Base-by-base conservation (phyloP, 1,139 yeast genomes). In the Zhuliangozyma parablackwelliae region DNA sequence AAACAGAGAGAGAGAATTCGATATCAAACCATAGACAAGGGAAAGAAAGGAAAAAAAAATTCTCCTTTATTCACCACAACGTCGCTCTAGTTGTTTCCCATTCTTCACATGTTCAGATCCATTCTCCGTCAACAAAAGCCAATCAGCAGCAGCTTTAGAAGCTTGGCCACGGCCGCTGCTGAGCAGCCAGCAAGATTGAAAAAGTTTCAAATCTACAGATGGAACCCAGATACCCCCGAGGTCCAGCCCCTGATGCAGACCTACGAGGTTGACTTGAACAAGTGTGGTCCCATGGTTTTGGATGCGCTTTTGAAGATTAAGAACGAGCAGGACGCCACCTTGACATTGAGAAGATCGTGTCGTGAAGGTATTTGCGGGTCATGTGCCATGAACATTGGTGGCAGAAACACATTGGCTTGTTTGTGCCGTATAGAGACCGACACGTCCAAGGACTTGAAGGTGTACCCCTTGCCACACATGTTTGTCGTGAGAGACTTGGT, bases 281-380 rank as follows among this genome's bases (percentile, higher is more conserved):
- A 82, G 39, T 87, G 96, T 67, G 99, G 99, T 45, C 98, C 98
- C 44, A 92, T 92, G 98, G 87, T 94, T 38, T 75, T 92, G 58
- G 99, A 92, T 65, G 98, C 98, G 30, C 68, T 92, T 47, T 66
- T 92, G 53, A 92, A 90, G 67, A 89, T 92, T 65, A 92, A 92
- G 70, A 89, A 89, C 64, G 98, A 92, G 65, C 95, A 88, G 63
- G 99, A 92, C 63, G 68, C 97, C 30, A 86, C 97, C 26, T 78
- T 92, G 59, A 92, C 98, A 4, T 85, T 92, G 68, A 83, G 99
- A 74, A 83, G 98, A 69, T 89, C 97, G 36, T 92, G 98, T 72
- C 90, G 99, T 74, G 99, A 92, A 69, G 99, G 99, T 56, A 94
- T 92, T 52, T 92, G 99, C 72, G 99, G 99, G 35, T 92, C 97